Base-by-base conservation (phyloP, 345 rosid species). In the Acer negundo region DNA sequence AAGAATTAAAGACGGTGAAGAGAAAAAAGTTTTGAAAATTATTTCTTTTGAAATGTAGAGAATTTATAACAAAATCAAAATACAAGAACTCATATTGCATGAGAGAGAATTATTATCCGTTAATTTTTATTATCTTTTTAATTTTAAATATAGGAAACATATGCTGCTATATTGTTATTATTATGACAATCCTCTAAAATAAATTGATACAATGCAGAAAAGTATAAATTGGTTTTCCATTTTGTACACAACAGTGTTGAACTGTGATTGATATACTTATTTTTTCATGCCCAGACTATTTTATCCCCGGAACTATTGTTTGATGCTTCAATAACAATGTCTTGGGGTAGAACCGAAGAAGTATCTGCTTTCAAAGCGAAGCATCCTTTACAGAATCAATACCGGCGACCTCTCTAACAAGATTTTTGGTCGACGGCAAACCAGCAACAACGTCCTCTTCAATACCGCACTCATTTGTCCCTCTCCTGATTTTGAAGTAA, bases 401-500 rank as follows among this genome's bases (percentile, higher is more conserved):
- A 38, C 82, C 65, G 28, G 83, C 68, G 28, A 81, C 80, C 83
- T 87, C 87, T 71, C 74, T 80, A 13, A 88, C 84, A 66, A 94
- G 87, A 80, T 96, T 96, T 89, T 73, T 96, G 81, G 76, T 17
- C 7, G 97, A 94, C 77, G 99, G 97, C 82, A 90, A 72, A 55
- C 98, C 98, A 61, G 89, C 95, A 77, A 94, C 91, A 23, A 80
- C 94, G 20, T 86, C 95, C 19, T 77, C 92, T 85, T 96, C 99
- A 67, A 94, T 90, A 10, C 95, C 98, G 77, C 97, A 96, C 82
- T 96, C 99, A 65, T 92, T 89, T 49, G 93, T 83, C 80, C 96
- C 97, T 84, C 98, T 94, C 78, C 80, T 87, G 23, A 96, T 94
- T 95, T 78, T 91, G 90, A 96, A 94, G 81, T 87, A 94, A 65